Percentiles rank a stretch among this genome's conserved stretches.
Conservation (phyloP, 805 yeast species). For the Hanseniaspora guilliermondii region DNA sequence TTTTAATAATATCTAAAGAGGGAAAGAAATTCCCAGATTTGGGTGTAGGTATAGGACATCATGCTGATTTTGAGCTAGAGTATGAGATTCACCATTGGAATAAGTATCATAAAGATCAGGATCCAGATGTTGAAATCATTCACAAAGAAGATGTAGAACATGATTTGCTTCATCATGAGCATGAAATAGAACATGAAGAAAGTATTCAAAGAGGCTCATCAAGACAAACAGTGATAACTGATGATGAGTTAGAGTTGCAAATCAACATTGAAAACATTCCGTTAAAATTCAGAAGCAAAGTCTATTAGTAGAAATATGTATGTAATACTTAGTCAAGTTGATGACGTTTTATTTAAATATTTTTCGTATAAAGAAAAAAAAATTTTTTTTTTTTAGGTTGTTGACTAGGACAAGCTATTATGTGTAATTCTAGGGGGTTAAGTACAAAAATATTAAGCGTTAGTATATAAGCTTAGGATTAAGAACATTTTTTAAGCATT, state of each 20-base stretch:
- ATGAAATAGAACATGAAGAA: conserved; percentile 57
- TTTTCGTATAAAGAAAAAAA: neutral
- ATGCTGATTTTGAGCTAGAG: conserved; percentile 83
- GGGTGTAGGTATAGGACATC: conserved; percentile 89
- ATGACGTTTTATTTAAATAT: neutral
- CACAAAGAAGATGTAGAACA: conserved; percentile 85
- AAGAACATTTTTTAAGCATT: no score
- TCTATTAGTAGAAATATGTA: neutral
- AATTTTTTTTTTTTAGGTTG: neutral
- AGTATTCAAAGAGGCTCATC: conserved; percentile 28
- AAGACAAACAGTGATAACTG: conserved; percentile 29
- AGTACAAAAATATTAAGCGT: no score
- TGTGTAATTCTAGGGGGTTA: neutral
- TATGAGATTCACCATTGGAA: conserved; percentile 94
- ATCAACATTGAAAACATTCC: conserved; percentile 32
- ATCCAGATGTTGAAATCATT: conserved; percentile 67
- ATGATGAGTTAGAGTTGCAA: conserved; percentile 31
- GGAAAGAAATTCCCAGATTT: conserved; percentile 81
- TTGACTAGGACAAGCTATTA: neutral
- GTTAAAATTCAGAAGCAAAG: conserved; percentile 24
- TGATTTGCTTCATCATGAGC: conserved; percentile 73
- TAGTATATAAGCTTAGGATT: no score
- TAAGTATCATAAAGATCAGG: conserved; percentile 58
- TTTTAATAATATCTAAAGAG: conserved; percentile 42
- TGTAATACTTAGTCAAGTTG: neutral